Conservation (phyloP, 352 stramenopile species). For the Halophytophthora batemanensis region DNA sequence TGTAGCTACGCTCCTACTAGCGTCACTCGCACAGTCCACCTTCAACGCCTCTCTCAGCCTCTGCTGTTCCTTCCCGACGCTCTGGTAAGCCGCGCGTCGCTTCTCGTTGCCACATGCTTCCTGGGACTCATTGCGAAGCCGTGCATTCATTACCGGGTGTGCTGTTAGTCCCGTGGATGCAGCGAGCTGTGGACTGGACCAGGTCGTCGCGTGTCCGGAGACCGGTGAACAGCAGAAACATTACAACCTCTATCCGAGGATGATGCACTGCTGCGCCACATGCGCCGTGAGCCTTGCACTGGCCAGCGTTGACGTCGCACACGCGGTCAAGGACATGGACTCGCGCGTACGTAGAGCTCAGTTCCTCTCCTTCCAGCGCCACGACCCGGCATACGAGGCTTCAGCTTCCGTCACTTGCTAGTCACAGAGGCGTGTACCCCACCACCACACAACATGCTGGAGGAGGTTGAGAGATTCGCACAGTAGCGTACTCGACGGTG, state of each 20-base stretch:
- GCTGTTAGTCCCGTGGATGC: slow-evolving; percentile 35
- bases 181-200: slow-evolving; percentile 24
- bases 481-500: too few relatives aligned
- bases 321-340: slow-evolving; percentile 38
- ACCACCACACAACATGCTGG: background rate
- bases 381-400: slow-evolving; percentile 18
- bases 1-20: slow-evolving; percentile 34
- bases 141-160: background rate
- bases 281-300: slow-evolving; percentile 37
- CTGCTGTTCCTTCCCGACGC: slow-evolving; percentile 46
- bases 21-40: slow-evolving; percentile 37
- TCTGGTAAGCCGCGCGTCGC: slow-evolving; percentile 32
- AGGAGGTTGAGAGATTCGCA: too few relatives aligned
- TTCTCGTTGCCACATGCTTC: background rate
- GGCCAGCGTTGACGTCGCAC: slow-evolving; percentile 35
- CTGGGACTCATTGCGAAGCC: slow-evolving; percentile 1
- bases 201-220: slow-evolving; percentile 41
- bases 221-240: slow-evolving; percentile 22
- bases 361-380: slow-evolving; percentile 39
- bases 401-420: slow-evolving; percentile 21
- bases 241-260: slow-evolving; percentile 38
- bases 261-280: slow-evolving; percentile 42
- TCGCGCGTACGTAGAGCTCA: slow-evolving; percentile 36
- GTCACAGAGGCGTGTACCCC: slow-evolving; percentile 3
- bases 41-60: slow-evolving; percentile 45